Evolutionary conservation across 306 rosid species (phyloP).

Genomic region (Cotoneaster glaucophyllus): DNA sequence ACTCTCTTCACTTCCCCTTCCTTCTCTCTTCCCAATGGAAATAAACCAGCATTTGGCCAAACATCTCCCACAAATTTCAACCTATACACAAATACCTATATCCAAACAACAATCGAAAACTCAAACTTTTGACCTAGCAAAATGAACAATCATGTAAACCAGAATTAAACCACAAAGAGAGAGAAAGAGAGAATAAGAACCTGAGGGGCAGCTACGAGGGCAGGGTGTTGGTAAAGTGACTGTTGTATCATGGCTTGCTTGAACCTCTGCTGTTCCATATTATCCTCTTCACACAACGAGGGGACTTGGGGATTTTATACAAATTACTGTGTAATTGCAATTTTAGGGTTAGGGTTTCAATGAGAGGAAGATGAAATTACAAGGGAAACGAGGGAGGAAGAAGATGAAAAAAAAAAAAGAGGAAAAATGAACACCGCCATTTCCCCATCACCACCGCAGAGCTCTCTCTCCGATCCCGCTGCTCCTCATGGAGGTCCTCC

Average conservation of each 20-base stretch:
- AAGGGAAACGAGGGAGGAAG: neutral
- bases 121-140: neutral
- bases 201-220: slow-evolving; percentile 78
- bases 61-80: neutral
- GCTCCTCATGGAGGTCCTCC: no score
- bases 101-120: neutral
- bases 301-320: neutral
- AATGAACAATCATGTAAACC: neutral
- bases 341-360: slow-evolving; percentile 42
- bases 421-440: no score
- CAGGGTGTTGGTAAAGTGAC: slow-evolving; percentile 71
- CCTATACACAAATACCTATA: neutral
- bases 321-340: neutral
- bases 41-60: no score
- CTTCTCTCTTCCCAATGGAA: no score
- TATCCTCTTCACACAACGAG: slow-evolving; percentile 10
- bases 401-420: neutral
- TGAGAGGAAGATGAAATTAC: slow-evolving; percentile 12
- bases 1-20: no score
- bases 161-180: neutral
- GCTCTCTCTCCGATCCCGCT: no score
- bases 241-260: slow-evolving; percentile 83
- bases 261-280: slow-evolving; percentile 66
- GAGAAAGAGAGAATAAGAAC: slow-evolving; percentile 27
- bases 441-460: no score